These are phyloP conservation scores for Lactuca saligna DNA, from an alignment of 129 eudicot genomes.

Conservation along the genomic window DNA sequence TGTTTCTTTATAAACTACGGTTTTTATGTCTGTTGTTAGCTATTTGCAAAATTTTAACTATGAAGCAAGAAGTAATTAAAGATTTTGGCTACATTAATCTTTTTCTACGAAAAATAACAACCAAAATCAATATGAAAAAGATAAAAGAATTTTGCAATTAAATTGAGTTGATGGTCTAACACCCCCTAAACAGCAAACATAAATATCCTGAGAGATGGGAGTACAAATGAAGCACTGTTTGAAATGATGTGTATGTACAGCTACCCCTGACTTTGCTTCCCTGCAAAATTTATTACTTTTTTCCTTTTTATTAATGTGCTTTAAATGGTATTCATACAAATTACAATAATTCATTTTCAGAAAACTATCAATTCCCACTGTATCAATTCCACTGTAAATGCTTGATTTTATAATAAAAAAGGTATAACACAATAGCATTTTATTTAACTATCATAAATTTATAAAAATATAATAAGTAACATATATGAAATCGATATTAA, in stretches of 20 bases:
- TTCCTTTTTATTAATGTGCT: constrained; percentile 1
- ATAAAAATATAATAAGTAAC: too few species aligned
- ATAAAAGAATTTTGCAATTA: too few species aligned
- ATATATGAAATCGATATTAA: too few species aligned
- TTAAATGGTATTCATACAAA: constrained; percentile 3
- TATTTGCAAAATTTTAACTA: too few species aligned
- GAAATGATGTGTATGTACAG: background rate
- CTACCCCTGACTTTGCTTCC: constrained; percentile 2
- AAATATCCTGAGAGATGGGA: background rate
- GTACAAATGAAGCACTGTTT: constrained; percentile 10
- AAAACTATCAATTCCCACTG: background rate
- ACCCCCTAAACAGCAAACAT: constrained; percentile 2
- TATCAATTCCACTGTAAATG: background rate
- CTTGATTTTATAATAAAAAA: background rate
- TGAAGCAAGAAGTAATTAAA: too few species aligned
- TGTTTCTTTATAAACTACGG: too few species aligned
- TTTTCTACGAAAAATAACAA: too few species aligned
- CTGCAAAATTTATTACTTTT: constrained; percentile 13
- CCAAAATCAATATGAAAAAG: too few species aligned
- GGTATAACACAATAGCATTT: background rate
- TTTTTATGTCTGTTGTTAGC: too few species aligned
- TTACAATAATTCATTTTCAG: background rate
- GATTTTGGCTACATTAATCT: too few species aligned
- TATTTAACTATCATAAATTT: too few species aligned
- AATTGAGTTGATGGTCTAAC: background rate